phyloP scores from a whole-genome alignment of 257 asterid species.

The Dorcoceras hygrometricum region DNA sequence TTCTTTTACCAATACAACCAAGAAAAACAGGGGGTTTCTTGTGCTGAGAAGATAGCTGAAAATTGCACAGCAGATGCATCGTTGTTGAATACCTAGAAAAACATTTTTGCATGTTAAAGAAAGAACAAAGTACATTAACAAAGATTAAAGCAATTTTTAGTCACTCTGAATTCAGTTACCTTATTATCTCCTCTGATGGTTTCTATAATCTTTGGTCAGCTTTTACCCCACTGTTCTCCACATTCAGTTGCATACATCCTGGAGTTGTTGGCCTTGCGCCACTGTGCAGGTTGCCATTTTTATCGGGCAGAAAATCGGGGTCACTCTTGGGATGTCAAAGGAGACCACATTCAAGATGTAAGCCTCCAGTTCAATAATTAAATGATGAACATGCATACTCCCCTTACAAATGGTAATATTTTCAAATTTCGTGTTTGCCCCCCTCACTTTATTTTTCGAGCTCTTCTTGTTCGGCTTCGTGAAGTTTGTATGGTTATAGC shows the following conservation, averaged over 20 bases:
- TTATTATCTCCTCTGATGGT: constrained; percentile 9
- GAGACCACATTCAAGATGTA: constrained; percentile 84
- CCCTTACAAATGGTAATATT: background rate
- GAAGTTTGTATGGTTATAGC: background rate
- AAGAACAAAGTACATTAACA: background rate
- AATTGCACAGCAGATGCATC: background rate
- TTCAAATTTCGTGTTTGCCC: background rate
- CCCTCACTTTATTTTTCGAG: background rate
- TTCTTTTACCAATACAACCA: background rate
- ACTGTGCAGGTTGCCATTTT: constrained; percentile 84
- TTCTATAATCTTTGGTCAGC: constrained; percentile 45
- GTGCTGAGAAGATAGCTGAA: background rate
- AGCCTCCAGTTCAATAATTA: constrained; percentile 21
- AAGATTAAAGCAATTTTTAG: background rate
- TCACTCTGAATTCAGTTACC: background rate
- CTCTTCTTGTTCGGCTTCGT: background rate
- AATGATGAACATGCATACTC: background rate
- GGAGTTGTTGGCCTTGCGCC: constrained; percentile 64
- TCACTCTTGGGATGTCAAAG: constrained; percentile 69
- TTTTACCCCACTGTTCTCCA: constrained; percentile 91
- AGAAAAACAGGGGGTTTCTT: no score
- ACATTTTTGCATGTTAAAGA: background rate
- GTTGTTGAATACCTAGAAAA: no score
- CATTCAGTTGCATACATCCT: constrained; percentile 62
- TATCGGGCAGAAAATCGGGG: constrained; percentile 89